Evolutionary conservation across 768 basidiomycete species (phyloP).

Genomic region (Leucosporidium creatinivorum): DNA sequence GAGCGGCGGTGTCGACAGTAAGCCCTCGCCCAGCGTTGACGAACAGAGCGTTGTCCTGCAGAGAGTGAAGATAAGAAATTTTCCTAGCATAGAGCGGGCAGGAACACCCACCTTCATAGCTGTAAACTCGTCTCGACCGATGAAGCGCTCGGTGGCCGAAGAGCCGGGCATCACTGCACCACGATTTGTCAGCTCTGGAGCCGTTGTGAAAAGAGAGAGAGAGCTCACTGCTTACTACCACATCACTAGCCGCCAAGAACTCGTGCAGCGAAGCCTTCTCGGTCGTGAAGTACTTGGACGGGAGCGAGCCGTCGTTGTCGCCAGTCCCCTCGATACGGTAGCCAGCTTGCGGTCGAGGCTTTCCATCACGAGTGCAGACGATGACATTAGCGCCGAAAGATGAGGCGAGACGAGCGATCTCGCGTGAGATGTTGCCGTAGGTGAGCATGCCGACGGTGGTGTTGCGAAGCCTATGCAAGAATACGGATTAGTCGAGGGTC

Average conservation of each 20-base stretch:
- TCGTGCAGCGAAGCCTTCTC: not conserved
- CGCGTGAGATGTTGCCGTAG: constrained; percentile 2
- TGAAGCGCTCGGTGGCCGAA: not conserved
- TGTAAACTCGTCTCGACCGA: not conserved
- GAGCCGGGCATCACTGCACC: not conserved
- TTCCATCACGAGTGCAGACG: not conserved
- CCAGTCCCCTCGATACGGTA: constrained; percentile 4
- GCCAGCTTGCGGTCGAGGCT: not conserved
- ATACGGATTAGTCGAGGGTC: too few relatives aligned
- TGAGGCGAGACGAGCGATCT: not conserved
- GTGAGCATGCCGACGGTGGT: not conserved
- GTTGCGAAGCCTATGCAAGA: not conserved
- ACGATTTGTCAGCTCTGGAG: not conserved
- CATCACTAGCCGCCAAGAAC: not conserved
- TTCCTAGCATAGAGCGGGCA: not conserved
- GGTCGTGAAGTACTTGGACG: not conserved
- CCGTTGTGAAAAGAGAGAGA: not conserved
- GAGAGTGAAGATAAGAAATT: not conserved
- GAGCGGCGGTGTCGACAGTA: constrained; percentile 27
- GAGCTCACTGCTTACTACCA: not conserved
- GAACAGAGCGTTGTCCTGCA: constrained; percentile 36
- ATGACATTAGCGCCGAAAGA: not conserved
- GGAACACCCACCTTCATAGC: constrained; percentile 27
- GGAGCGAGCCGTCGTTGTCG: not conserved
- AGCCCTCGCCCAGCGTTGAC: constrained; percentile 42